Base-by-base conservation (phyloP, 2,329 filamentous ascomycete genomes). In the Neofusicoccum sp. region DNA sequence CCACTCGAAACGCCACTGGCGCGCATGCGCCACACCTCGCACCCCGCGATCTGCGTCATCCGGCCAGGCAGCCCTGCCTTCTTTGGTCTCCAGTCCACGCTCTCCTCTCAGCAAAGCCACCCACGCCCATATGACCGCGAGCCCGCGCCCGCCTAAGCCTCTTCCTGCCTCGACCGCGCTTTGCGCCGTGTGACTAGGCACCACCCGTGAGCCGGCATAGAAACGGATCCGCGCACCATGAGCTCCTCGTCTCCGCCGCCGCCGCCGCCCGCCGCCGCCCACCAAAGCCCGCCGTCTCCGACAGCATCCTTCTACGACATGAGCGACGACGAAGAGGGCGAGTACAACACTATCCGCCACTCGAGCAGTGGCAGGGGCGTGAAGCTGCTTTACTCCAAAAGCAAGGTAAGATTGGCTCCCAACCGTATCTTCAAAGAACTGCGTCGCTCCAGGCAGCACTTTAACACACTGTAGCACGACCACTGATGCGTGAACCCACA, bases 251-350 rank as follows among this genome's bases (percentile, higher is more conserved):
- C 51, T 33, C 45, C 26, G 16, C 36, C 45, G 6, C 45, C 34
- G 34, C 45, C 57, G 24, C 30, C 11, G 9, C 44, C 38, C 44
- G 51, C 38, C 14, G 12, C 41, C 40, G 28, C 45, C 26, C 38
- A 16, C 67, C 68, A 47, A 38, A 68, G 68, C 61, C 78, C 81
- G 45, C 81, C 86, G 12, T 97, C 93, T 36, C 92, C 93, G 2
- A 85, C 90, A 2, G 91, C 88, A 57, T 96, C 91, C 69, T 95
- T 93, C 80, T 97, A 96, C 80, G 93, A 93, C 71, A 82, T 98
- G 82, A 96, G 91, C 75, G 96, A 99, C 79, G 92, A 96, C 71
- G 93, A 96, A 65, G 95, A 98, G 76, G 90, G 89, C 67, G 95
- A 90, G 45, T 99, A 99, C 79, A 90, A 96, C 73, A 98, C 92